A percentile compares a stretch with the other conserved stretches of the same genome.
phyloP scores from a whole-genome alignment of 352 stramenopile genomes.

The Phytophthora brassicae region DNA sequence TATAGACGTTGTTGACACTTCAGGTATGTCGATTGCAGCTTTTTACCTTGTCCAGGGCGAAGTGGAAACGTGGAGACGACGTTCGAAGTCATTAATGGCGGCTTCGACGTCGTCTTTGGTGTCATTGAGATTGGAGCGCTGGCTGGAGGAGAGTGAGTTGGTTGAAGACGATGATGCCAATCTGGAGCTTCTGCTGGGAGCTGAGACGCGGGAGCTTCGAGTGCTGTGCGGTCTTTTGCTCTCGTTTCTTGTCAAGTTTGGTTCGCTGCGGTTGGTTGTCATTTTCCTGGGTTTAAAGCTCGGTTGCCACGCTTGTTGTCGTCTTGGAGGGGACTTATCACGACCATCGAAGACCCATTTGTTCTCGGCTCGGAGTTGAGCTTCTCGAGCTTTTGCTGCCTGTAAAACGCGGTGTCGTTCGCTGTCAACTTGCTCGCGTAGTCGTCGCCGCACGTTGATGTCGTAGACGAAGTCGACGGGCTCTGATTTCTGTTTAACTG shows the following conservation, averaged over 20 bases:
- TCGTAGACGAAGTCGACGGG: slow-evolving; percentile 78
- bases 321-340: slow-evolving; percentile 3
- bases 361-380: slow-evolving; percentile 38
- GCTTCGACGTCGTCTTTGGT: slow-evolving; percentile 28
- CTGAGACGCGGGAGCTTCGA: background rate
- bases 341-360: slow-evolving; percentile 48
- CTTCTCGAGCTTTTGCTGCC: slow-evolving; percentile 37
- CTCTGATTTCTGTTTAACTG: slow-evolving; percentile 6
- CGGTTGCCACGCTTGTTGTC: slow-evolving; percentile 16
- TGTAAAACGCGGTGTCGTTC: slow-evolving; percentile 41
- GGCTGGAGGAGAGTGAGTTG: no score
- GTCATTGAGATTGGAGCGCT: background rate
- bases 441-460: slow-evolving; percentile 43
- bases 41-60: background rate
- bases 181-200: slow-evolving; percentile 3
- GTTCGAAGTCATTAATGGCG: slow-evolving; percentile 49
- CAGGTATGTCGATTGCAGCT: background rate
- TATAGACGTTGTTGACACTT: background rate
- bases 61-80: slow-evolving; percentile 22
- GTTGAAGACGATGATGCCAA: background rate
- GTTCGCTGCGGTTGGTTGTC: background rate
- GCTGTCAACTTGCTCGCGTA: slow-evolving; percentile 61
- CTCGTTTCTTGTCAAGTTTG: background rate
- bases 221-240: slow-evolving; percentile 2
- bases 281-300: slow-evolving; percentile 6